phyloP scores from a whole-genome alignment of 768 basidiomycete species.

The Epithele typhae region DNA sequence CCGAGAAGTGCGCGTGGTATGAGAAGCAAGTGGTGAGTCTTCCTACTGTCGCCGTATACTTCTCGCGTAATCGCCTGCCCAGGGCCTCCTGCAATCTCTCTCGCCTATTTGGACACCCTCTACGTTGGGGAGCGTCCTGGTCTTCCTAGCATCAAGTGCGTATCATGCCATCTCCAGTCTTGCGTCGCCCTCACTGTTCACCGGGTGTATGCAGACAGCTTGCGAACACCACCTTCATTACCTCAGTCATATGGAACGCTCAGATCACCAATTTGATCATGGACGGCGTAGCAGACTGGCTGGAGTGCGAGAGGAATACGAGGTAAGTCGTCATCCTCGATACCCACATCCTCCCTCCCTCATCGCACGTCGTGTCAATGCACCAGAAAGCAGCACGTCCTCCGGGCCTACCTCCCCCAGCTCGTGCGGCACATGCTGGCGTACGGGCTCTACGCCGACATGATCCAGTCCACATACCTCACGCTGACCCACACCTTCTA shows the following conservation, averaged over 20 bases:
- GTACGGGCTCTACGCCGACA: conserved; percentile 50
- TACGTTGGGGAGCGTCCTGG: conserved; percentile 45
- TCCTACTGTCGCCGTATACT: not conserved
- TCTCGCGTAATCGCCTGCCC: conserved; percentile 1
- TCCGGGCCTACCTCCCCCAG: conserved; percentile 38
- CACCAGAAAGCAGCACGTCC: conserved; percentile 32
- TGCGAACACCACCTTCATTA: conserved; percentile 51
- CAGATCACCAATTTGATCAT: conserved; percentile 41
- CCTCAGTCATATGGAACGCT: conserved; percentile 46
- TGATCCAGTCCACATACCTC: conserved; percentile 56
- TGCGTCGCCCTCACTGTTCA: not conserved
- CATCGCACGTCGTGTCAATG: not conserved
- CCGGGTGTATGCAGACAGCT: conserved; percentile 34
- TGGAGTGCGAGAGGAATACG: conserved; percentile 48
- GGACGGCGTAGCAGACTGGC: conserved; percentile 45
- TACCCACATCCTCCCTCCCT: not conserved
- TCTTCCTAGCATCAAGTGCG: conserved; percentile 43
- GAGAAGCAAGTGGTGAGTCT: conserved; percentile 56
- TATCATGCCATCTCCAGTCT: conserved; percentile 5
- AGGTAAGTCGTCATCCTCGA: conserved; percentile 21
- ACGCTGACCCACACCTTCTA: conserved; percentile 51
- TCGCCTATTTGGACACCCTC: conserved; percentile 69
- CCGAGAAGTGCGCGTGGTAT: conserved; percentile 56
- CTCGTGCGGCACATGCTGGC: conserved; percentile 56
- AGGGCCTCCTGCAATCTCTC: conserved; percentile 60